A percentile compares a stretch with the other conserved stretches of the same genome.
Evolutionary conservation across 2,329 filamentous ascomycete species (phyloP).

Genomic region (Coniochaeta hoffmannii): DNA sequence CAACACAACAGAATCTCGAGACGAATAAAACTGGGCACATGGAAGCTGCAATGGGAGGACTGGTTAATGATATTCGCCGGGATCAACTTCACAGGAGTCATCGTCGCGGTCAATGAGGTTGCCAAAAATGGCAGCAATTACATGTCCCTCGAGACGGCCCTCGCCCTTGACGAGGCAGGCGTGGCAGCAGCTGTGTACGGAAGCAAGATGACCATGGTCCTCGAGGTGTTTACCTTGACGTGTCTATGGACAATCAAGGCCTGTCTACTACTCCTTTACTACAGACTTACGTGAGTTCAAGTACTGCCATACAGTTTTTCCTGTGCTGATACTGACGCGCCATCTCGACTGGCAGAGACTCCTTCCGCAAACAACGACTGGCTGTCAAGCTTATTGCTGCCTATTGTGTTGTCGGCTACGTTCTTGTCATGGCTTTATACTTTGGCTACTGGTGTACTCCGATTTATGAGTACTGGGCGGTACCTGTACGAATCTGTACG

Average conservation of each 20-base stretch:
- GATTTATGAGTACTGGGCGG: slow-evolving; percentile 42
- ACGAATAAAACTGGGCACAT: slow-evolving; percentile 32
- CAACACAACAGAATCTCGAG: slow-evolving; percentile 16
- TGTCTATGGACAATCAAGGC: slow-evolving; percentile 46
- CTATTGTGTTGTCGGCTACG: slow-evolving; percentile 36
- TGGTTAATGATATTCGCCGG: slow-evolving; percentile 46
- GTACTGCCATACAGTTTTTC: neutral
- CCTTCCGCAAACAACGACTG: slow-evolving; percentile 22
- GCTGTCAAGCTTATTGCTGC: slow-evolving; percentile 32
- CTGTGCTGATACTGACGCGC: neutral
- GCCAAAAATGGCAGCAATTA: slow-evolving; percentile 37
- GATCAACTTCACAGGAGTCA: slow-evolving; percentile 31
- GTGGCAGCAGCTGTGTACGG: slow-evolving; percentile 36
- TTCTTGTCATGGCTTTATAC: slow-evolving; percentile 42
- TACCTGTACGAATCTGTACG: slow-evolving; percentile 31
- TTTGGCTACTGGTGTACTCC: slow-evolving; percentile 47
- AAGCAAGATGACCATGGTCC: slow-evolving; percentile 46
- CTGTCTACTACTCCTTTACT: slow-evolving; percentile 44
- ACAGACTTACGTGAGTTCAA: slow-evolving; percentile 38
- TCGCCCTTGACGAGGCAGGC: slow-evolving; percentile 35
- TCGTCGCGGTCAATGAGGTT: slow-evolving; percentile 33
- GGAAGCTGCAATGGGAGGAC: slow-evolving; percentile 46
- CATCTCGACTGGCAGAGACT: slow-evolving; percentile 10
- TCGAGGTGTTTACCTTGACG: slow-evolving; percentile 43
- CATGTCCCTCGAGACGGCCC: slow-evolving; percentile 26